Evolutionary conservation across 2,329 filamentous ascomycete species (phyloP), one percentile per base, ranked within the genome.

Genomic region (Xylaria digitata): DNA sequence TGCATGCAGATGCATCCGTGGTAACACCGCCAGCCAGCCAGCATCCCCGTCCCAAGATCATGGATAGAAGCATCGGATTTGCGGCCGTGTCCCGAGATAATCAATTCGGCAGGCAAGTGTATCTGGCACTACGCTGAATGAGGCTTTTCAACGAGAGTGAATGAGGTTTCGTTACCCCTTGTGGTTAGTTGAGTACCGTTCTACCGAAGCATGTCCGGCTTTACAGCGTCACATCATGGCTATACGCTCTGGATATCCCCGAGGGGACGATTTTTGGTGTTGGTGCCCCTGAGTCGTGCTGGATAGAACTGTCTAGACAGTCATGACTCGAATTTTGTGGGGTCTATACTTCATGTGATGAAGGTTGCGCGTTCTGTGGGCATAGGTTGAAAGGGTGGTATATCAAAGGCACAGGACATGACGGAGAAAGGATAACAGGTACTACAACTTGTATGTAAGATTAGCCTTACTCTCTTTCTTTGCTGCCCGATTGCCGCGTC

Each of bases 21-120:
- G 57, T 60, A 34, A 54, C 50, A 62, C 61, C 9, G 5, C 56
- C 19, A 26, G 61, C 59, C 21, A 54, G 61, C 55, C n/a, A 49
- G 46, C 46, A 32, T 42, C 26, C 45, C 21, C 26, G 43, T 42
- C 34, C 49, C 43, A 59, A 49, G 42, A 46, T 61, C 43, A 50
- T 57, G 48, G 49, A 34, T 46, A 56, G 34, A 46, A 40, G 42
- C 42, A 45, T 42, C 40, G 37, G 37, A 40, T 40, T 32, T 45
- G 26, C 54, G 32, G 34, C n/a, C 37, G 34, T 56, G 43, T 6
- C 23, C 55, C 50, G 43, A 67, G 55, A 67, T 43, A 42, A 1
- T 32, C 46, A n/a, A 40, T 13, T 34, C 13, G n/a, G 46, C 37
- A 54, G 34, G 34, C 11, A 46, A 46, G 30, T 40, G 9, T 40